Evolutionary conservation across 1,139 yeast species (phyloP), one percentile per base, ranked within the genome.

Genomic region (Diutina scorzettiae): DNA sequence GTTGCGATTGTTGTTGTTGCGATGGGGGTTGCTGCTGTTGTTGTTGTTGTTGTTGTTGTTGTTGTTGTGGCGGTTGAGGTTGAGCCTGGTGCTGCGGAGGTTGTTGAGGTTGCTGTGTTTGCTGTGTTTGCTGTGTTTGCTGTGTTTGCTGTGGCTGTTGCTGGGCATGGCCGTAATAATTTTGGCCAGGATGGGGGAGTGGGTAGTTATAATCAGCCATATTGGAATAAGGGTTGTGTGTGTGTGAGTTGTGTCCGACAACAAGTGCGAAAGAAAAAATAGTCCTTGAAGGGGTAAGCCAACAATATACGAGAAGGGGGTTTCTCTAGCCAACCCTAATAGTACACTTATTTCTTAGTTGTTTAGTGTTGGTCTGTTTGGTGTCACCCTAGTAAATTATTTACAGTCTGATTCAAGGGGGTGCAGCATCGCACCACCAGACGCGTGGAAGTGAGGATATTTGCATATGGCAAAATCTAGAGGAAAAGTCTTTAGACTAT

Each of bases 61-160:
- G n/a, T 11, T 25, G 32, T 18, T 17, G 43, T 16, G 31, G 14
- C 37, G 28, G 43, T 37, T 36, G 45, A 33, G 23, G 32, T 40
- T 37, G 19, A 14, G 30, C n/a, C 14, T 24, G 5, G 32, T 39
- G 24, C 18, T 36, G 29, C 21, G 18, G 41, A n/a, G 41, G 30
- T n/a, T 32, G 37, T 12, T 16, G 40, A 14, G 33, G 24, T 11
- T 33, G 32, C 14, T 17, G 43, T 17, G 31, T 18, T 29, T 37
- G 43, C 30, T 37, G 19, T 21, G 30, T 8, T 17, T 25, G 19
- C 12, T 36, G 18, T 14, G 29, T 5, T 37, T 39, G 24, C 18
- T 36, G 29, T 28, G 18, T 32, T 17, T 40, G 30, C 14, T 32
- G 37, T 12, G 18, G 40, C n/a, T 42, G 24, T 11, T 33, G 32